Evolutionary conservation across 2,329 filamentous ascomycete genomes (phyloP), one percentile per base, ranked within the genome.

Genomic region (Venturia aucupariae): DNA sequence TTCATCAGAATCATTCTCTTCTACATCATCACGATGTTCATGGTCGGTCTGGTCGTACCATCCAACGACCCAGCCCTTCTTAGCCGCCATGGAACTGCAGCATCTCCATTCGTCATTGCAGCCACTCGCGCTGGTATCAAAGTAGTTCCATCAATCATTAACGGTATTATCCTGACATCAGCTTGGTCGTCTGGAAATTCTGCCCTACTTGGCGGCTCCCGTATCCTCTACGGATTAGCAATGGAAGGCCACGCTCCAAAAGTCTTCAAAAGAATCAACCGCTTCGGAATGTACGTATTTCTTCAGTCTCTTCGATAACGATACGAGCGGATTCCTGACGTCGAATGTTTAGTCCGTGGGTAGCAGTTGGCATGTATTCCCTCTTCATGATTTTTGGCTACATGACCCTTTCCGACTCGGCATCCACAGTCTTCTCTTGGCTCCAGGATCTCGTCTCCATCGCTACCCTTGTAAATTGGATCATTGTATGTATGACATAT

Each of bases 141-240:
- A 44, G 55, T 54, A 17, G 35, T 67, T 10, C 66, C 66, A n/a
- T 42, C 27, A 11, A 62, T 67, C 41, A 59, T 67, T 22, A 64
- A 64, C 24, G 62, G 48, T n/a, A 22, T 39, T 5, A 24, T 64
- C n/a, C 32, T 64, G 3, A 57, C 51, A 17, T 64, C 51, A 2
- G 38, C 62, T 10, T 2, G 81, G 85, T 91, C 72, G 8, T 64
- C 62, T 19, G 32, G 32, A 0, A 55, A 55, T 22, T 48, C 54
- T 54, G 48, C 62, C 91, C 91, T 79, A 90, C 86, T 1, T 88
- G 35, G 30, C 6, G 51, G 62, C 15, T 59, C 46, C 8, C 46
- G 51, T 7, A 27, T 64, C 24, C 24, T 60, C 30, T 51, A 61
- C 39, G 24, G 35, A 42, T 17, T 57, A 38, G 57, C 27, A n/a